phyloP scores from a whole-genome alignment of 768 basidiomycete species.

The Leccinum disarticulatum region DNA sequence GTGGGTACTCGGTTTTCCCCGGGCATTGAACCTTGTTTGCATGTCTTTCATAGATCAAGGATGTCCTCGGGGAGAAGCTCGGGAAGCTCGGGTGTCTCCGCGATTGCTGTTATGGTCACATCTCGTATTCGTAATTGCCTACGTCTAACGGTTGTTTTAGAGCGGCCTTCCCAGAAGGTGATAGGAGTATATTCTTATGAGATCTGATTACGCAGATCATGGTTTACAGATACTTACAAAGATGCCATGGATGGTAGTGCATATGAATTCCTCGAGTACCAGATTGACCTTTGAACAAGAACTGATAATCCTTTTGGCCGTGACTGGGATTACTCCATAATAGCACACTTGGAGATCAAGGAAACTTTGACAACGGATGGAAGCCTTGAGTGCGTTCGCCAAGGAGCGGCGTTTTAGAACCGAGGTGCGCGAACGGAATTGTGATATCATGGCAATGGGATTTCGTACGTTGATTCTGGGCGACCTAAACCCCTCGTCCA shows the following conservation, averaged over 20 bases:
- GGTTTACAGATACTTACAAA: background rate
- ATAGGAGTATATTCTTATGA: background rate
- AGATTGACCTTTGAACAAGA: background rate
- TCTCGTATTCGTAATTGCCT: background rate
- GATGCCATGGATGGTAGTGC: too few species aligned
- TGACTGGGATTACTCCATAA: background rate
- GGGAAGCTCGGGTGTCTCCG: background rate
- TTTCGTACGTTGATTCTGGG: background rate
- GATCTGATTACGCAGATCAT: background rate
- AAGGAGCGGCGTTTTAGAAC: conserved; percentile 7
- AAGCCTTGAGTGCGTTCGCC: background rate
- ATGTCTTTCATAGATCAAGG: background rate
- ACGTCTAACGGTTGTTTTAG: background rate
- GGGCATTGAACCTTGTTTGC: background rate
- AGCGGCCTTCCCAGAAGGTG: background rate
- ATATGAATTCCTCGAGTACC: background rate
- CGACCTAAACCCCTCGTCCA: background rate
- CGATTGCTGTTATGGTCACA: background rate
- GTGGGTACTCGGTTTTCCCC: background rate
- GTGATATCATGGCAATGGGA: background rate
- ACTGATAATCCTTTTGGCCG: background rate
- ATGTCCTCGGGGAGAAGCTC: background rate
- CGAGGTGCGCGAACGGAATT: background rate
- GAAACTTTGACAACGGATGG: conserved; percentile 13
- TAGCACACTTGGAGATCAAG: conserved; percentile 46